Evolutionary conservation across 208 protist species (phyloP).

Genomic region (Tritrichomonas musculus): DNA sequence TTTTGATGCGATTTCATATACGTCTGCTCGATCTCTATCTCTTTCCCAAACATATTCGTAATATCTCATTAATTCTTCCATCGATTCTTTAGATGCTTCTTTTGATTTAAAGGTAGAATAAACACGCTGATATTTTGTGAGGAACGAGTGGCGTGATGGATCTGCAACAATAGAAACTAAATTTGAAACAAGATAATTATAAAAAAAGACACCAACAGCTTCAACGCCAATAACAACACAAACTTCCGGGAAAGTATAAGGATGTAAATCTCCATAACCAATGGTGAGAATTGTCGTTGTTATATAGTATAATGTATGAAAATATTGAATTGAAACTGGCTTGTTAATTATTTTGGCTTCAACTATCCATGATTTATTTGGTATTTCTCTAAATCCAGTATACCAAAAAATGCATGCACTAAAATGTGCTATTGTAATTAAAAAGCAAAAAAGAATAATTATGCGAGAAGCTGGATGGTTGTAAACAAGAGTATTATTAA

Average conservation of each 20-base stretch:
- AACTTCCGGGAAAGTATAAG: not conserved
- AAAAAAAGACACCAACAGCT: constrained; percentile 14
- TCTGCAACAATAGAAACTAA: constrained; percentile 21
- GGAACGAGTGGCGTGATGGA: not conserved
- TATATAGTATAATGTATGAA: not conserved
- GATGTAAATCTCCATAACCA: constrained; percentile 33
- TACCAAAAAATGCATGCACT: constrained; percentile 17
- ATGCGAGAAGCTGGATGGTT: not conserved
- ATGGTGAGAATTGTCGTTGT: not conserved
- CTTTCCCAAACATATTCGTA: constrained; percentile 24
- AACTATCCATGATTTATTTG: not conserved
- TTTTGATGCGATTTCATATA: not conserved
- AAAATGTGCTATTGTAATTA: not conserved
- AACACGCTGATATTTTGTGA: not conserved
- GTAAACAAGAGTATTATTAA: constrained; percentile 7
- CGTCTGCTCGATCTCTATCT: not conserved
- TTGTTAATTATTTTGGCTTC: not conserved
- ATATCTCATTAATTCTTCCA: not conserved
- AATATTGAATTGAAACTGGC: not conserved
- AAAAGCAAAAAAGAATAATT: not conserved
- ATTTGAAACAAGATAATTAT: not conserved
- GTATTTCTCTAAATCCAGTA: not conserved
- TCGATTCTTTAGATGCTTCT: not conserved
- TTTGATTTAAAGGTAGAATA: not conserved
- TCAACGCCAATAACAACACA: not conserved